phyloP scores from a whole-genome alignment of 305 asterid genomes.

The Petunia hybrid region DNA sequence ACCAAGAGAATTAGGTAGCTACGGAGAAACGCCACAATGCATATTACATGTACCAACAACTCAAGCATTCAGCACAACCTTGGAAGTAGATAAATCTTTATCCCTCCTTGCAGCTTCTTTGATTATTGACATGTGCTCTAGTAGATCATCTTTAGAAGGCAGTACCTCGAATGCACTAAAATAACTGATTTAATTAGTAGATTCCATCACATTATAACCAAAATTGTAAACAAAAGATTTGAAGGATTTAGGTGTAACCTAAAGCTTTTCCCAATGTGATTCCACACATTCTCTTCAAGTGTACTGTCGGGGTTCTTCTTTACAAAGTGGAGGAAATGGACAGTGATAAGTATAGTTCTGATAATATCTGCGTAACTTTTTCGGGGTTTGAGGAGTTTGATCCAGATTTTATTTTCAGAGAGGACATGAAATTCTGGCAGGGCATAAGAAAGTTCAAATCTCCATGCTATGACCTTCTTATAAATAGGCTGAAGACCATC shows the following conservation, averaged over 20 bases:
- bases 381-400: slow-evolving; percentile 61
- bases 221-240: slow-evolving; percentile 20
- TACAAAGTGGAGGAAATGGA: slow-evolving; percentile 61
- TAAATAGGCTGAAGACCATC: slow-evolving; percentile 49
- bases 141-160: slow-evolving; percentile 63
- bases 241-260: slow-evolving; percentile 38
- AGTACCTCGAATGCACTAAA: slow-evolving; percentile 62
- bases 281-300: slow-evolving; percentile 52
- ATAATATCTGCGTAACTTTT: slow-evolving; percentile 48
- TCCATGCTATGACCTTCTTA: slow-evolving; percentile 68
- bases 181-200: slow-evolving; percentile 36
- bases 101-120: slow-evolving; percentile 59
- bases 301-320: slow-evolving; percentile 51
- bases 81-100: slow-evolving; percentile 57
- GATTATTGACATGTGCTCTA: slow-evolving; percentile 57
- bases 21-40: not conserved
- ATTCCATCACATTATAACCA: slow-evolving; percentile 17
- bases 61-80: slow-evolving; percentile 43
- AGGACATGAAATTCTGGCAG: slow-evolving; percentile 63
- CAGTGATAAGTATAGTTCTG: slow-evolving; percentile 50
- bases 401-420: slow-evolving; percentile 56
- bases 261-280: slow-evolving; percentile 50
- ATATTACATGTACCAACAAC: not conserved
- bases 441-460: slow-evolving; percentile 53
- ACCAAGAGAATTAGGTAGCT: slow-evolving; percentile 13